These are phyloP conservation scores for Microascus cirrosus DNA, from an alignment of 2,329 filamentous ascomycete genomes.

Conservation along the genomic window DNA sequence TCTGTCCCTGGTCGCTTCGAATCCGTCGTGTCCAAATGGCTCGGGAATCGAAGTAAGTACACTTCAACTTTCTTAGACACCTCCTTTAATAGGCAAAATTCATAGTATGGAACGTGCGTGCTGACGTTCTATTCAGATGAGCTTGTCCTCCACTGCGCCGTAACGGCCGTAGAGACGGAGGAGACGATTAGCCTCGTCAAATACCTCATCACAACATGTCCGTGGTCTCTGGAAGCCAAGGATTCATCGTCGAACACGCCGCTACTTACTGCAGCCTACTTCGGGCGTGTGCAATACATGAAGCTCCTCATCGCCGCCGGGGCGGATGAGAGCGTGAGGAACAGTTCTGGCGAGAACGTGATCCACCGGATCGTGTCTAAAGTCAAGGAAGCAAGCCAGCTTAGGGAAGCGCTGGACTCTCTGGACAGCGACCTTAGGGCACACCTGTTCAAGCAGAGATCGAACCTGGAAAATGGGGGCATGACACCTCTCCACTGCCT, in stretches of 20 bases:
- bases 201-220: conserved; percentile 53
- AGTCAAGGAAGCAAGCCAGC: conserved; percentile 18
- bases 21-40: conserved; percentile 49
- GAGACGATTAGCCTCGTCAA: conserved; percentile 45
- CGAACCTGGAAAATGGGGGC: conserved; percentile 34
- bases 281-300: conserved; percentile 40
- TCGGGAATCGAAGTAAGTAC: conserved; percentile 45
- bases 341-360: conserved; percentile 53
- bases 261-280: conserved; percentile 52
- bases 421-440: conserved; percentile 45
- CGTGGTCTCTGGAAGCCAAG: conserved; percentile 52
- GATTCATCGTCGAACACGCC: conserved; percentile 51
- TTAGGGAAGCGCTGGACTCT: conserved; percentile 41
- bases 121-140: conserved; percentile 32
- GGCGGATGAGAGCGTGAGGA: conserved; percentile 57
- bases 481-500: conserved; percentile 54
- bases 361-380: conserved; percentile 44
- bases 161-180: conserved; percentile 30
- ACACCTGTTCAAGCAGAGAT: conserved; percentile 48
- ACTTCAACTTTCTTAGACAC: background rate
- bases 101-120: background rate
- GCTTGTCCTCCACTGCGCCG: conserved; percentile 54
- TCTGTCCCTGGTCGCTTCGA: conserved; percentile 53
- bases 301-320: conserved; percentile 55
- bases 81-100: background rate